Evolutionary conservation across 2,329 filamentous ascomycete genomes (phyloP).

Genomic region (Huntiella abstrusa): DNA sequence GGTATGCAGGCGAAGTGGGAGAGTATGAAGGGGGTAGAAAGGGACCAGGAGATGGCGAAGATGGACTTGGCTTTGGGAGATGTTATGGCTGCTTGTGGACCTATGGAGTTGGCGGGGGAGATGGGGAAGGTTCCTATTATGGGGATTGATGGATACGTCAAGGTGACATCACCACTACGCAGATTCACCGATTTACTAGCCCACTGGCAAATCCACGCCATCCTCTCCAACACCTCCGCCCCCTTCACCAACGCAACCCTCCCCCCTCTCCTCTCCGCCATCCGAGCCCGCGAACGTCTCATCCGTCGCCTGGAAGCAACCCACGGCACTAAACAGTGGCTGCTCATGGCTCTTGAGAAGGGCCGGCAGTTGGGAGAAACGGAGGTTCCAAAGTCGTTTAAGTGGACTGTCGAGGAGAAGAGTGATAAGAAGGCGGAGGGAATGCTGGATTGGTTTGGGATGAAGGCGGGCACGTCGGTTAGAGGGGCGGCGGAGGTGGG

Average conservation of each 20-base stretch:
- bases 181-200: conserved; percentile 43
- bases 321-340: conserved; percentile 32
- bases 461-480: conserved; percentile 19
- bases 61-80: conserved; percentile 17
- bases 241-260: neutral
- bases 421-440: conserved; percentile 21
- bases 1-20: conserved; percentile 4
- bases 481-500: conserved; percentile 19
- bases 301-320: conserved; percentile 24
- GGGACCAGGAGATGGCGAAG: conserved; percentile 12
- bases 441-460: conserved; percentile 31
- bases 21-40: neutral
- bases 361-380: conserved; percentile 37
- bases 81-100: conserved; percentile 21
- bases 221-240: conserved; percentile 11
- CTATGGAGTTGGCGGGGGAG: conserved; percentile 30
- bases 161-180: conserved; percentile 47
- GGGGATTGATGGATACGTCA: conserved; percentile 41
- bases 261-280: conserved; percentile 24
- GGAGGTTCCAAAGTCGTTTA: conserved; percentile 27
- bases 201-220: conserved; percentile 48
- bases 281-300: conserved; percentile 35
- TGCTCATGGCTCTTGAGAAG: conserved; percentile 39
- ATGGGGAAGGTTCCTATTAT: conserved; percentile 38
- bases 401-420: conserved; percentile 26